Conservation (phyloP, 2,329 filamentous ascomycete genomes). For the Byssoonygena ceratinophila region DNA sequence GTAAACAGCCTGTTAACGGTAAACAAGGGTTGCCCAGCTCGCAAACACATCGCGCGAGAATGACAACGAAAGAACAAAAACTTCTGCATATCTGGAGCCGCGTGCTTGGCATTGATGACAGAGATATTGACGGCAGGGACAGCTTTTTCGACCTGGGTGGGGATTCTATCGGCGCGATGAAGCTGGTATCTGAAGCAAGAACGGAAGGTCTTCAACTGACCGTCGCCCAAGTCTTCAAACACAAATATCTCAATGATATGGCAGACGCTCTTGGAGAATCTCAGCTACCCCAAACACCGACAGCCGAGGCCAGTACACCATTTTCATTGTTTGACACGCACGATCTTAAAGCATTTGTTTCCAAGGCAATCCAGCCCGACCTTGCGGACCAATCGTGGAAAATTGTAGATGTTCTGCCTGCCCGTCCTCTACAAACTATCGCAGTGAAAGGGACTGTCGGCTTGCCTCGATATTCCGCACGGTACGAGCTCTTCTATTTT, state of each 20-base stretch:
- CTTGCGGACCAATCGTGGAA: conserved; percentile 39
- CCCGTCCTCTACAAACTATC: conserved; percentile 46
- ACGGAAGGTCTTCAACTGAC: conserved; percentile 41
- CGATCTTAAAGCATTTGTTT: conserved; percentile 33
- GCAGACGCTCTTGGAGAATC: conserved; percentile 37
- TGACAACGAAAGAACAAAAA: neutral
- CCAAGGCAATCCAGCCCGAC: conserved; percentile 35
- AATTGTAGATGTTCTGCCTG: conserved; percentile 45
- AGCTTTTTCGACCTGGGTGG: conserved; percentile 50
- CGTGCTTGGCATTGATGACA: conserved; percentile 37
- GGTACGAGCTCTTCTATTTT: conserved; percentile 53
- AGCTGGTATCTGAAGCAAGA: conserved; percentile 47
- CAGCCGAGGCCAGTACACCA: conserved; percentile 26
- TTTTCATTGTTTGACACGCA: conserved; percentile 40
- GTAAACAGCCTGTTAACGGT: neutral
- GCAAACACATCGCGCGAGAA: neutral
- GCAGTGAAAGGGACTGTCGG: conserved; percentile 48
- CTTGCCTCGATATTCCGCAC: conserved; percentile 48
- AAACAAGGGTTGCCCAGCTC: too few relatives aligned
- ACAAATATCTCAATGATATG: conserved; percentile 34
- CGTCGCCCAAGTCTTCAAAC: conserved; percentile 46
- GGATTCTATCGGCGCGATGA: conserved; percentile 50
- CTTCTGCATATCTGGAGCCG: conserved; percentile 38
- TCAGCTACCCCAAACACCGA: conserved; percentile 6
- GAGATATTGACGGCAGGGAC: conserved; percentile 41